These are phyloP conservation scores for Penicillium sclerotiorum DNA, from an alignment of 2,329 filamentous ascomycete genomes.

Conservation along the genomic window DNA sequence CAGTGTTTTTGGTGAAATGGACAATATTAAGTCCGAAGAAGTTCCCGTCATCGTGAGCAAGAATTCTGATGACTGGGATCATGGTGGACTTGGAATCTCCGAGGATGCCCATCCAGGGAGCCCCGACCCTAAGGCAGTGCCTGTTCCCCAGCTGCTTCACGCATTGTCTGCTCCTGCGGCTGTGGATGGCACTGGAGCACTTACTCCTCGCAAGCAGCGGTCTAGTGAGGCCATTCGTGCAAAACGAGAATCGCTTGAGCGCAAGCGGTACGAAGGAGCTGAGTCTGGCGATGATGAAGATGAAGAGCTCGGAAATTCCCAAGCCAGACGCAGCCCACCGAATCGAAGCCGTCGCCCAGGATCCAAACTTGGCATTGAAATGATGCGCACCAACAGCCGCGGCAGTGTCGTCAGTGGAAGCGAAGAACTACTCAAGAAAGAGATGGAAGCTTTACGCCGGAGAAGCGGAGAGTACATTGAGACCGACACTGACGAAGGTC, in stretches of 20 bases:
- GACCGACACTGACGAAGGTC: constrained; percentile 26
- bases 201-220: constrained; percentile 62
- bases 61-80: constrained; percentile 66
- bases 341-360: constrained; percentile 64
- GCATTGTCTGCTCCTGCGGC: constrained; percentile 67
- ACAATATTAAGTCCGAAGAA: constrained; percentile 77
- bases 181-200: constrained; percentile 55
- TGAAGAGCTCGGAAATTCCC: constrained; percentile 73
- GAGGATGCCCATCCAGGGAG: constrained; percentile 50
- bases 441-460: constrained; percentile 36
- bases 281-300: constrained; percentile 96
- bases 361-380: constrained; percentile 91
- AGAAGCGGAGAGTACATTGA: constrained; percentile 25
- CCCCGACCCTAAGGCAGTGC: constrained; percentile 31
- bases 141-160: constrained; percentile 58
- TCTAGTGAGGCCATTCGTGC: constrained; percentile 73
- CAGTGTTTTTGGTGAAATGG: constrained; percentile 83
- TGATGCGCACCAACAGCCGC: constrained; percentile 96
- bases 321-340: constrained; percentile 55
- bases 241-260: constrained; percentile 76
- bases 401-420: constrained; percentile 68
- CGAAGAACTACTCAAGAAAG: constrained; percentile 42
- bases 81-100: constrained; percentile 76
- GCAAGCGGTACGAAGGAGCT: constrained; percentile 69
- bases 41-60: constrained; percentile 74